A percentile compares a stretch with the other conserved stretches of the same genome.
These are phyloP conservation scores for Diaporthe sp. DNA, from an alignment of 2,329 filamentous ascomycete species.

Conservation along the genomic window DNA sequence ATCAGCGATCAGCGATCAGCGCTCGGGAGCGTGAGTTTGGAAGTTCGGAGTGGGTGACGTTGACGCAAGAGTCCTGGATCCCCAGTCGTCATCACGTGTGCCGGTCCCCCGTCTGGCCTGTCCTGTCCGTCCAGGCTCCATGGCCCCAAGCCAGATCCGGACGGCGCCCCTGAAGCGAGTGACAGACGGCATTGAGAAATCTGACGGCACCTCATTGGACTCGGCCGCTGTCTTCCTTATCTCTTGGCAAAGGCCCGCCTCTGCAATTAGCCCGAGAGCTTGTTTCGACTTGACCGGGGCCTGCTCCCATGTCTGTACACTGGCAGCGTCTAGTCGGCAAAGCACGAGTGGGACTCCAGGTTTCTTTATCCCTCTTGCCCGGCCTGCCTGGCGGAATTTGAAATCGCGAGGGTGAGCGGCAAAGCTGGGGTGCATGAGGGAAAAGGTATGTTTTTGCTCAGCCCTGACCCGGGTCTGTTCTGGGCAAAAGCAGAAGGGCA, in stretches of 20 bases:
- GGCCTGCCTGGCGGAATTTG: neutral
- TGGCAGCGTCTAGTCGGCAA: neutral
- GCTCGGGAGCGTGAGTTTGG: conserved; percentile 1
- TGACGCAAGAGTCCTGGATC: neutral
- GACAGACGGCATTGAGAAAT: conserved; percentile 41
- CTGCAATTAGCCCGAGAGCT: conserved; percentile 33
- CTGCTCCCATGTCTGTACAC: conserved; percentile 2
- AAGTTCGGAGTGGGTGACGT: conserved; percentile 17
- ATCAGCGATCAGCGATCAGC: conserved; percentile 11
- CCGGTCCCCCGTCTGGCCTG: neutral
- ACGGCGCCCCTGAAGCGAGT: conserved; percentile 35
- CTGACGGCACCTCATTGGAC: conserved; percentile 39
- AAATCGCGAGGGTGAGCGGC: conserved; percentile 7
- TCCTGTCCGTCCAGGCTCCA: neutral
- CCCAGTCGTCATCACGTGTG: conserved; percentile 1
- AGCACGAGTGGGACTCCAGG: neutral
- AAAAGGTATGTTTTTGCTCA: neutral
- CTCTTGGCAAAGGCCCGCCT: conserved; percentile 39
- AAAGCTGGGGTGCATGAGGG: conserved; percentile 36
- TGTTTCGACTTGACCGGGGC: conserved; percentile 37
- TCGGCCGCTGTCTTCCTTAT: conserved; percentile 28
- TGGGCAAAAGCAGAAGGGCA: neutral
- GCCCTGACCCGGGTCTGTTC: conserved; percentile 16
- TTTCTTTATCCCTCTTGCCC: conserved; percentile 14
- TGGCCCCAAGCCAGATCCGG: conserved; percentile 8